Base-by-base conservation (phyloP, 768 basidiomycete species). In the Trametes punicea region DNA sequence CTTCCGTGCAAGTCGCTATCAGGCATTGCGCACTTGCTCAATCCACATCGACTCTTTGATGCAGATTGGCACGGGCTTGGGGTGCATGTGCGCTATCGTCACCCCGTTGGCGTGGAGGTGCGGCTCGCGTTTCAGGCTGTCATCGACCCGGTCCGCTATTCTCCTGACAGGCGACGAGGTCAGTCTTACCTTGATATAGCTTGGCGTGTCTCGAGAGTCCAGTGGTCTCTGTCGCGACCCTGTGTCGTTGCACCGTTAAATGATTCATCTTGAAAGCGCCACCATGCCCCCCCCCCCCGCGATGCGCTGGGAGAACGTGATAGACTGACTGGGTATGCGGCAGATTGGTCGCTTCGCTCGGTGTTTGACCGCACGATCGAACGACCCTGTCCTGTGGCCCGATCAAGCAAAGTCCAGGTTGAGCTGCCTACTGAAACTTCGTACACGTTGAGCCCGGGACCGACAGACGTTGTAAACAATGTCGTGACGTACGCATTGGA, bases 51-150 rank as follows among this genome's bases (percentile, higher is more conserved):
- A 3, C 71, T 96, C 3, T 94, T 98, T 63, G 90, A 93, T 61
- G 89, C 91, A 4, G 87, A 93, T 63, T 97, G 92, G 90, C 93
- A 96, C 65, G 89, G 90, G 0, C 81, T 98, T 66, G 82, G 86
- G 8, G 74, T 96, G 1, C 87, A 93, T 67, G 89, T 92, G 2
- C 69, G 78, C 21, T 90, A 85, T 76, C 75, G 74, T 6, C 70
- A 69, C 30, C 68, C 48, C 25, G 46, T 56, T 3, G 86, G 82
- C 15, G 75, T 93, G 20, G 82, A 88, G 67, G 77, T 91, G 31
- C 74, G 77, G 57, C 70, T 95, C 49, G 78, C 78, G 2, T 83
- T 87, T 56, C 92, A 93, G 66, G 81, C 84, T 15, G 87, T 98
- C 5, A 78, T 84, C 13, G 86, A 98, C 68, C 87, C 94, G 15